Evolutionary conservation across 2,329 filamentous ascomycete species (phyloP), one percentile per base, ranked within the genome.

Genomic region (Aureobasidium uvarum): DNA sequence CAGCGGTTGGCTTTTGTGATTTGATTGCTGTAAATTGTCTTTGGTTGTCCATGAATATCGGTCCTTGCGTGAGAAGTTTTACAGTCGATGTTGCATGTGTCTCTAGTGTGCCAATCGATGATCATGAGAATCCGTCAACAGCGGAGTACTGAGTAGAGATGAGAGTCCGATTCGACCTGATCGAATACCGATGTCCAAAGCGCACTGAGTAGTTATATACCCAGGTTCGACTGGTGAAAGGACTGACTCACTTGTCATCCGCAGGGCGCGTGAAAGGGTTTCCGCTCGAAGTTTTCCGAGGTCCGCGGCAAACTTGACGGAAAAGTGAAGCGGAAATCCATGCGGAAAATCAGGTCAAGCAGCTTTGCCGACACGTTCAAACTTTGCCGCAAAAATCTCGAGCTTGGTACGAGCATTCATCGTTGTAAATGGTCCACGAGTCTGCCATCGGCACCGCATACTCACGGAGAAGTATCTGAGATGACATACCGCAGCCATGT

Each of bases 211-310:
- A 36, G 0, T 52, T 20, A 52, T 38, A 54, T 25, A 54, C 14
- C 14, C 8, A 36, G n/a, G 20, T 52, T 14, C 4, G 3, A 18
- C 5, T 0, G 25, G 6, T 7, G 25, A 5, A 23, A 41, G 13
- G 18, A 16, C 11, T 58, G 54, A 58, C 38, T 58, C 54, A 45
- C 25, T 45, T 60, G 56, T 46, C 41, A 36, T 38, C 8, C 41
- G 25, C 11, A 60, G 56, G 56, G 56, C 56, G 41, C 43, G 25
- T 18, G 25, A 8, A 3, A 2, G 41, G 56, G 48, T 48, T 33
- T 14, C 54, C 39, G 54, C 16, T 23, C 1, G 23, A 31, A 11
- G 16, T n/a, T 41, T 31, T n/a, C 52, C 38, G 31, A 7, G 23
- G 23, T 11, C 28, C 28, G 28, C 33, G 51, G 52, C 36, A 41